Conservation (phyloP, 352 stramenopile genomes). For the Pythium grandisporangium region DNA sequence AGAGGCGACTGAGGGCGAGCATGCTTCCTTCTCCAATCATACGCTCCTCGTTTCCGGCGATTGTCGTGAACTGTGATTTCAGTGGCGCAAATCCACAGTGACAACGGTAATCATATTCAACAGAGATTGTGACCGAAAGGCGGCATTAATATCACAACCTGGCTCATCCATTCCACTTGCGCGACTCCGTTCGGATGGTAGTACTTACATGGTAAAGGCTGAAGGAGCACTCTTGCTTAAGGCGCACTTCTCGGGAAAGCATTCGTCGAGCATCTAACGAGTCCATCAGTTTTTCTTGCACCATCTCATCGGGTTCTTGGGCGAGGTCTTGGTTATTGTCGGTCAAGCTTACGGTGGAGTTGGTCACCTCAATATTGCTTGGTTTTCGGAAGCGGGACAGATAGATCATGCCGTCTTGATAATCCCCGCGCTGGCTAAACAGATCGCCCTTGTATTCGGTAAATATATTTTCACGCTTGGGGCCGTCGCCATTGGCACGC, state of each 20-base stretch:
- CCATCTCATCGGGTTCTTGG: slow-evolving; percentile 28
- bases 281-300: slow-evolving; percentile 44
- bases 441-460: slow-evolving; percentile 63
- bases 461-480: slow-evolving; percentile 44
- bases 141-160: no score
- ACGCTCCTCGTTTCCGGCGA: slow-evolving; percentile 49
- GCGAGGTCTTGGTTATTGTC: slow-evolving; percentile 29
- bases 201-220: slow-evolving; percentile 64
- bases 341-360: slow-evolving; percentile 6
- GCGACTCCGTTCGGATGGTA: no score
- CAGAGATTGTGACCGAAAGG: no score
- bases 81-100: no score
- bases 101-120: no score
- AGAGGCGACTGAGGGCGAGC: slow-evolving; percentile 58
- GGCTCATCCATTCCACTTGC: no score
- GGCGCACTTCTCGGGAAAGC: slow-evolving; percentile 39
- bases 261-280: slow-evolving; percentile 26
- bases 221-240: slow-evolving; percentile 78
- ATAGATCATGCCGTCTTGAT: slow-evolving; percentile 86
- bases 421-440: slow-evolving; percentile 78
- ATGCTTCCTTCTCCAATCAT: slow-evolving; percentile 76
- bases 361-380: slow-evolving; percentile 15
- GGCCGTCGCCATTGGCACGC: slow-evolving; percentile 11
- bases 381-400: slow-evolving; percentile 72
- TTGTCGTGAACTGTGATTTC: slow-evolving; percentile 61